phyloP scores from a whole-genome alignment of 306 rosid species.

The Heteromeles arbutifolia region DNA sequence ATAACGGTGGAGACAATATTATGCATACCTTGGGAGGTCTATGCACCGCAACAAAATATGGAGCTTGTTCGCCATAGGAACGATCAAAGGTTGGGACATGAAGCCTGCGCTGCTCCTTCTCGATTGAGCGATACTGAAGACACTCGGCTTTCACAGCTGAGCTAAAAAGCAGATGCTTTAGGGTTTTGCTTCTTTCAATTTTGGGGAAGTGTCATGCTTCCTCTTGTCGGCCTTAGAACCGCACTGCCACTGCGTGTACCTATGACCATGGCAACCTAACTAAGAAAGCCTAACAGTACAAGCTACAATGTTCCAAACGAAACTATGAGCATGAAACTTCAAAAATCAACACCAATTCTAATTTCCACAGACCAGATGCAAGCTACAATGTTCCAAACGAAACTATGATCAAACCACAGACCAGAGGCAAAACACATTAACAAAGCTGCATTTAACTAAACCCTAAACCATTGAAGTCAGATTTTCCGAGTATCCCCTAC shows the following conservation, averaged over 20 bases:
- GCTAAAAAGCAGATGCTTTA: slow-evolving; percentile 62
- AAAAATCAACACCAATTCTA: too few relatives aligned
- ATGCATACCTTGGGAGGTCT: slow-evolving; percentile 73
- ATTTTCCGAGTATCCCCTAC: too few relatives aligned
- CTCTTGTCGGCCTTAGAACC: slow-evolving; percentile 54
- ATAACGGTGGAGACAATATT: background rate
- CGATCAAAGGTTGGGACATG: slow-evolving; percentile 68
- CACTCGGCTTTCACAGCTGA: slow-evolving; percentile 73
- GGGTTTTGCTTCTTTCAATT: slow-evolving; percentile 56
- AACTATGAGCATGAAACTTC: too few relatives aligned
- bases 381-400: too few relatives aligned
- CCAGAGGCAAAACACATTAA: too few relatives aligned
- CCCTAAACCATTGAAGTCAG: too few relatives aligned
- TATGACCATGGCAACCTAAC: slow-evolving; percentile 31
- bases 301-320: background rate
- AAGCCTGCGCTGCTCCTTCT: slow-evolving; percentile 86
- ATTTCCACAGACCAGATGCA: too few relatives aligned
- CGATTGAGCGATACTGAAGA: slow-evolving; percentile 69
- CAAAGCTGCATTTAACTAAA: too few relatives aligned
- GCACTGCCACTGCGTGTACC: slow-evolving; percentile 60
- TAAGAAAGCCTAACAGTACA: background rate
- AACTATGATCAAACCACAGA: too few relatives aligned
- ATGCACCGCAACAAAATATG: slow-evolving; percentile 73
- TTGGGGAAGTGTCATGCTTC: slow-evolving; percentile 30
- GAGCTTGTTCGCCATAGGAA: slow-evolving; percentile 69